These are phyloP conservation scores for Wickerhamomyces chambardii DNA, from an alignment of 805 yeast species.

Conservation along the genomic window DNA sequence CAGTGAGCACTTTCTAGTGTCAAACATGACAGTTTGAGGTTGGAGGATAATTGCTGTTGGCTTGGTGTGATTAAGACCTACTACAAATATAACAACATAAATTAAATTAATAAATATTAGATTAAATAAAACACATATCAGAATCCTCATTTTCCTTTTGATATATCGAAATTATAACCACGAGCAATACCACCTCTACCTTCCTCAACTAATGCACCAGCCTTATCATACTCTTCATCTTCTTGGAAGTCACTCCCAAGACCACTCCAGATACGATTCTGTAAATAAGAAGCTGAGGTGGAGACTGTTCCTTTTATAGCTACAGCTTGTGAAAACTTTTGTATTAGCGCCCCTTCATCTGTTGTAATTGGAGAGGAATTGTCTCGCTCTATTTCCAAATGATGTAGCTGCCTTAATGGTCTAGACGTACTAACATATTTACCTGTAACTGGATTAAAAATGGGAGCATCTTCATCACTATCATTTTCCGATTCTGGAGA, in stretches of 20 bases:
- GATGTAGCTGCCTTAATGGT: conserved; percentile 64
- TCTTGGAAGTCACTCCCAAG: conserved; percentile 72
- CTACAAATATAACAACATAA: no score
- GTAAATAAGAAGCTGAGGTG: conserved; percentile 75
- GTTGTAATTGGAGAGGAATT: conserved; percentile 12
- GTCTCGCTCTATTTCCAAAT: conserved; percentile 47
- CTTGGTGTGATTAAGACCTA: no score
- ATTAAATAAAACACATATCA: no score
- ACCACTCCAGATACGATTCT: conserved; percentile 78
- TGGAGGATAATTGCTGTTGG: no score
- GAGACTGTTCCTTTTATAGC: conserved; percentile 74
- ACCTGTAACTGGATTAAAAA: conserved; percentile 87
- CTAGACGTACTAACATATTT: conserved; percentile 55
- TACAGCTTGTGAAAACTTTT: conserved; percentile 48
- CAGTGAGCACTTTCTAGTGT: no score
- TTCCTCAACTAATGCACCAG: conserved; percentile 72
- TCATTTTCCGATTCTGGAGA: conserved; percentile 10
- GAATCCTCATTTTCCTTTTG: conserved; percentile 1
- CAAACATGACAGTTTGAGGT: no score
- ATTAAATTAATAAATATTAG: no score
- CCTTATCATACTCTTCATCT: conserved; percentile 28
- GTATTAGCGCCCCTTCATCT: conserved; percentile 34
- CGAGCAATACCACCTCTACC: conserved; percentile 89
- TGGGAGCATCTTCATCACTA: conserved; percentile 67
- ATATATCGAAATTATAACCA: conserved; percentile 50